Evolutionary conservation across 768 basidiomycete species (phyloP).

Genomic region (Naganishia onofrii): DNA sequence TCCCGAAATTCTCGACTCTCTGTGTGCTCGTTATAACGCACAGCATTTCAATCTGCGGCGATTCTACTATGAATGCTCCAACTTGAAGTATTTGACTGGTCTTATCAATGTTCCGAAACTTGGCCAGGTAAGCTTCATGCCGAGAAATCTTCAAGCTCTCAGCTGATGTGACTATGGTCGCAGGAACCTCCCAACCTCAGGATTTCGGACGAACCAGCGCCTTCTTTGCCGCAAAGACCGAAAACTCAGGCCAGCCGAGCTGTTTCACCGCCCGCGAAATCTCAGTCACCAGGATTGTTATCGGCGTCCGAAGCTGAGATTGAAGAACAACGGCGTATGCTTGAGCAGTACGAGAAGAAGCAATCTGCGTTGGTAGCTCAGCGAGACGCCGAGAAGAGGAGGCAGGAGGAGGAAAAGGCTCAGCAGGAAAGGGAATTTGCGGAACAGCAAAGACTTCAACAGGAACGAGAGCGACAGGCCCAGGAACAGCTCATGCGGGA

Average conservation of each 20-base stretch:
- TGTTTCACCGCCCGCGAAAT: conserved; percentile 3
- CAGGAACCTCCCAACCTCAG: conserved; percentile 95
- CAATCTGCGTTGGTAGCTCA: conserved; percentile 80
- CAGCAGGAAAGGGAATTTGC: conserved; percentile 85
- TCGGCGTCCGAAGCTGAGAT: conserved; percentile 64
- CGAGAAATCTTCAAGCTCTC: not conserved
- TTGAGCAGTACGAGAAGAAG: conserved; percentile 94
- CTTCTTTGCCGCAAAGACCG: conserved; percentile 81
- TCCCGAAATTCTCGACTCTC: conserved; percentile 79
- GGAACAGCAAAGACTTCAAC: conserved; percentile 78
- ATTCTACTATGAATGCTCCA: conserved; percentile 99
- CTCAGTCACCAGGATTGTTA: conserved; percentile 64
- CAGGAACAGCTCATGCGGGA: conserved; percentile 71
- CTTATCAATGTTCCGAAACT: conserved; percentile 98
- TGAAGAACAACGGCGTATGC: conserved; percentile 85
- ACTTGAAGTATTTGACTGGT: conserved; percentile 94
- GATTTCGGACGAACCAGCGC: conserved; percentile 68
- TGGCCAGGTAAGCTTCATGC: conserved; percentile 64
- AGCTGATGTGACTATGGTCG: conserved; percentile 27
- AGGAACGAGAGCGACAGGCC: conserved; percentile 78
- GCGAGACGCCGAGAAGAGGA: conserved; percentile 77
- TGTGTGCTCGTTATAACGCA: conserved; percentile 78
- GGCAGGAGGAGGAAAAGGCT: conserved; percentile 71
- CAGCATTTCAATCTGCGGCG: conserved; percentile 92
- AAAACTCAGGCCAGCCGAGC: conserved; percentile 54